Evolutionary conservation across 306 rosid species (phyloP).

Genomic region (Vigna angularis): DNA sequence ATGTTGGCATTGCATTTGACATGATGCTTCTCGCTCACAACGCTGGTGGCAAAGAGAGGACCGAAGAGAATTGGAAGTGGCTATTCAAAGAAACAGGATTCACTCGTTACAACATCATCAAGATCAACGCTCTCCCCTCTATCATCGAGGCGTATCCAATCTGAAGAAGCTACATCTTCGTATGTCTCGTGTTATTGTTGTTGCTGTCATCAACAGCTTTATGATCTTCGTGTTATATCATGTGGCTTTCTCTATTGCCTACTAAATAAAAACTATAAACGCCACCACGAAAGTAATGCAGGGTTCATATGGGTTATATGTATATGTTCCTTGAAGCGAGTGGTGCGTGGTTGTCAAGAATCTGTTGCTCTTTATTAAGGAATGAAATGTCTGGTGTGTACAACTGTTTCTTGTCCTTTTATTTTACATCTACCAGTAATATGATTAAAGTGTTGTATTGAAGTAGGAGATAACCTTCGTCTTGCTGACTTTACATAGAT

Average conservation of each 20-base stretch:
- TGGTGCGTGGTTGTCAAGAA: conserved; percentile 26
- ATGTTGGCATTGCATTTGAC: conserved; percentile 54
- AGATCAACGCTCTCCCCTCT: conserved; percentile 53
- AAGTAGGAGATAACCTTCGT: too few species aligned
- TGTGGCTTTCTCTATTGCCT: conserved; percentile 3
- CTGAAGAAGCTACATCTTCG: conserved; percentile 3
- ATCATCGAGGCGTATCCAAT: conserved; percentile 59
- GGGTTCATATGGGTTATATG: conserved; percentile 1
- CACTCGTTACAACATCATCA: conserved; percentile 56
- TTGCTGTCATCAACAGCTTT: conserved; percentile 9
- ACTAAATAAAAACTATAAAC: not conserved
- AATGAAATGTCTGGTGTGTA: conserved; percentile 20
- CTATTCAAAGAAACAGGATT: conserved; percentile 58
- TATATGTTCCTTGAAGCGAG: not conserved
- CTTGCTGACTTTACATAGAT: too few species aligned
- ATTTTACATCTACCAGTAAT: too few species aligned
- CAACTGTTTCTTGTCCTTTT: not conserved
- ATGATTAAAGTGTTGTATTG: too few species aligned
- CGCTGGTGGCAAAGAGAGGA: conserved; percentile 60
- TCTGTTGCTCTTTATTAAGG: conserved; percentile 30
- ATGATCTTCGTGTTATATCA: not conserved
- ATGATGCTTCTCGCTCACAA: conserved; percentile 59
- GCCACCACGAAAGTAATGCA: not conserved
- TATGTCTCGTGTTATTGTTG: not conserved
- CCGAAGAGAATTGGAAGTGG: conserved; percentile 62